Percentiles rank a stretch among this genome's conserved stretches.
These are phyloP conservation scores for Colletotrichum lini DNA, from an alignment of 2,329 filamentous ascomycete genomes.

Conservation along the genomic window DNA sequence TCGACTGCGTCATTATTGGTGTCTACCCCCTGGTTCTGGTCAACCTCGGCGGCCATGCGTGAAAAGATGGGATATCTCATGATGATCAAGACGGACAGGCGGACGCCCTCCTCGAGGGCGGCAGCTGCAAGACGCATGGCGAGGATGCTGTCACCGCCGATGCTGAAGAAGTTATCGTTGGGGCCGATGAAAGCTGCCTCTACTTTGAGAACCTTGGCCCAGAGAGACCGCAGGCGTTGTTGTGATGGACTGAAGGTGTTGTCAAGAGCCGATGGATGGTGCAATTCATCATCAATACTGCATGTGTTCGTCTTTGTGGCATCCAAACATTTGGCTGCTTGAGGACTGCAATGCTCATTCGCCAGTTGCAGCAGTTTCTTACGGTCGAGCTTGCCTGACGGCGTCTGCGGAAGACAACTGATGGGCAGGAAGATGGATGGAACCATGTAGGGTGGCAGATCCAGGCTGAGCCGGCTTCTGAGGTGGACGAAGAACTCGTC, in stretches of 20 bases:
- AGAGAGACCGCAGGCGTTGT: neutral
- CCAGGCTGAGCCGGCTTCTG: neutral
- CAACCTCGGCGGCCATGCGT: neutral
- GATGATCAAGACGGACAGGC: neutral
- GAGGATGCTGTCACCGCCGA: constrained; percentile 4
- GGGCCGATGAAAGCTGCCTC: neutral
- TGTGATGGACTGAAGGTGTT: neutral
- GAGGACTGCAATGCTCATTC: neutral
- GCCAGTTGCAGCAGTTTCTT: neutral
- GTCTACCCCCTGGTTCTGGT: too few species aligned
- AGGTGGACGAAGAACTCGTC: neutral
- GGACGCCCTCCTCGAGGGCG: neutral
- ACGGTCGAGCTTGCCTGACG: constrained; percentile 5
- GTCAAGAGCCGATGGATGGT: neutral
- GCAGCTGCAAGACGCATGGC: neutral
- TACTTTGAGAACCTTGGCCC: neutral
- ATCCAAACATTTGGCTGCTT: neutral
- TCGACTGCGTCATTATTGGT: too few species aligned
- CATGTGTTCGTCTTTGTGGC: neutral
- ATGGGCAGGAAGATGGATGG: neutral
- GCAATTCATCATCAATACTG: too few species aligned
- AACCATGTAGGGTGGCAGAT: constrained; percentile 9
- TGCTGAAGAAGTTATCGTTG: neutral
- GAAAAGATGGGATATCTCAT: neutral
- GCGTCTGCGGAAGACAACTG: neutral